Evolutionary conservation across 140 eudicot species (phyloP).

Genomic region (Oenanthe javanica): DNA sequence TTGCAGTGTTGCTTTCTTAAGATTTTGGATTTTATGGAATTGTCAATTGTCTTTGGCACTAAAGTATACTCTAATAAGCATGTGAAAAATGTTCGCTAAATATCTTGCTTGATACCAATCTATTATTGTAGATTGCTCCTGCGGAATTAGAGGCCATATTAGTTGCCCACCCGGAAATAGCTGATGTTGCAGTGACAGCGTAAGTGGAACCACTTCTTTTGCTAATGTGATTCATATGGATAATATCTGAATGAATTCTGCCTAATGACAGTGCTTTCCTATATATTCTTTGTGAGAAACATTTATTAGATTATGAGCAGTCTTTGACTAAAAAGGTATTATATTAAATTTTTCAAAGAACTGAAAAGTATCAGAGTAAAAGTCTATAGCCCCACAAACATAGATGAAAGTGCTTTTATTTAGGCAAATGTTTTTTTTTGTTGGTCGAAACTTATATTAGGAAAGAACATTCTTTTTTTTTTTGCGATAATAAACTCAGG

Average conservation of each 20-base stretch:
- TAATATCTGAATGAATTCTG: neutral
- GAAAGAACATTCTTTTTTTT: neutral
- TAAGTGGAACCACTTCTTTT: constrained; percentile 7
- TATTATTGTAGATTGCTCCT: constrained; percentile 63
- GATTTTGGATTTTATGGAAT: neutral
- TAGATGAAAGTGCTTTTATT: neutral
- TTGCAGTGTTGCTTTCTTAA: neutral
- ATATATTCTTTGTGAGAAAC: neutral
- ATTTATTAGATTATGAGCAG: neutral
- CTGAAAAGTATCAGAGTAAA: neutral
- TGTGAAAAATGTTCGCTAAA: neutral
- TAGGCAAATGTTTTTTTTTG: neutral
- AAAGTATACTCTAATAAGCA: neutral
- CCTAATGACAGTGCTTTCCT: neutral
- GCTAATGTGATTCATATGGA: too few species aligned
- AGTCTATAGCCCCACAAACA: neutral
- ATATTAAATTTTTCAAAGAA: neutral
- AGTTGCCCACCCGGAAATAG: constrained; percentile 60
- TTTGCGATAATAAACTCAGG: neutral
- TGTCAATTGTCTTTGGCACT: neutral
- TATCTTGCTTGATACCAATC: constrained; percentile 5
- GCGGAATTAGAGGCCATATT: constrained; percentile 81
- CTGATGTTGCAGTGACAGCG: constrained; percentile 92
- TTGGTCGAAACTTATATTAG: neutral
- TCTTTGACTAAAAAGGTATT: neutral